Percentiles rank a stretch among this genome's conserved stretches.
phyloP scores from a whole-genome alignment of 1,139 yeast genomes.

The Diutina catenulata region DNA sequence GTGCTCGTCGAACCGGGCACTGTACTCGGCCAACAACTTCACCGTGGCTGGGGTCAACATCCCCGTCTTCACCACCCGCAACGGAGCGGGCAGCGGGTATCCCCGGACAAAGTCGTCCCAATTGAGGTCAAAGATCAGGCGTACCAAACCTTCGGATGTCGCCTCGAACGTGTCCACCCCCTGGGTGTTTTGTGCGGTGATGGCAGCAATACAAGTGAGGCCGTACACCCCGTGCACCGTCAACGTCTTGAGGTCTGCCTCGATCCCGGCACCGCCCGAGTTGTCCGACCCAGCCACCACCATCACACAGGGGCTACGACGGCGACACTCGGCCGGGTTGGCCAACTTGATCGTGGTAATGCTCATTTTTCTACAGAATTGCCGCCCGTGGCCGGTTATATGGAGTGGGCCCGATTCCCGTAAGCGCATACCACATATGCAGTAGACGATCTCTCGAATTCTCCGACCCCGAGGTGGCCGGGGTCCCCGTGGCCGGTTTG shows the following conservation, averaged over 20 bases:
- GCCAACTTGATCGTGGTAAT: neutral
- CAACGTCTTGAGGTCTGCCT: slow-evolving; percentile 81
- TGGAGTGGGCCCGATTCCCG: no score
- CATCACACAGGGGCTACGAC: slow-evolving; percentile 31
- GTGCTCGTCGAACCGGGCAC: slow-evolving; percentile 17
- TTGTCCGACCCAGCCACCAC: slow-evolving; percentile 80
- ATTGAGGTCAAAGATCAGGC: slow-evolving; percentile 39
- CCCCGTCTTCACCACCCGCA: slow-evolving; percentile 70
- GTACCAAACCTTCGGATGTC: slow-evolving; percentile 32
- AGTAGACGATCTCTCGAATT: no score
- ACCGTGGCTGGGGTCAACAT: slow-evolving; percentile 58
- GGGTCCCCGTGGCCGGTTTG: no score
- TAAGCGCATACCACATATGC: no score
- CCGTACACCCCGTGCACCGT: slow-evolving; percentile 74
- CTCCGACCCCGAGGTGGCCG: no score
- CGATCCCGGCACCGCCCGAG: slow-evolving; percentile 94
- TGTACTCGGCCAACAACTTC: slow-evolving; percentile 26
- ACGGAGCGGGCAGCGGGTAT: slow-evolving; percentile 18
- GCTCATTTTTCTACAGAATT: no score
- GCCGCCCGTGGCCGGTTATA: no score
- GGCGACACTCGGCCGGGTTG: neutral
- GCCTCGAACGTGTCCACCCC: slow-evolving; percentile 44
- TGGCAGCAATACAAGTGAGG: slow-evolving; percentile 66
- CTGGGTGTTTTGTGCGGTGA: slow-evolving; percentile 73
- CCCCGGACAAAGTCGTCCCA: slow-evolving; percentile 44